These are phyloP conservation scores for Aspergillus floridensis DNA, from an alignment of 2,329 filamentous ascomycete genomes.

Conservation along the genomic window DNA sequence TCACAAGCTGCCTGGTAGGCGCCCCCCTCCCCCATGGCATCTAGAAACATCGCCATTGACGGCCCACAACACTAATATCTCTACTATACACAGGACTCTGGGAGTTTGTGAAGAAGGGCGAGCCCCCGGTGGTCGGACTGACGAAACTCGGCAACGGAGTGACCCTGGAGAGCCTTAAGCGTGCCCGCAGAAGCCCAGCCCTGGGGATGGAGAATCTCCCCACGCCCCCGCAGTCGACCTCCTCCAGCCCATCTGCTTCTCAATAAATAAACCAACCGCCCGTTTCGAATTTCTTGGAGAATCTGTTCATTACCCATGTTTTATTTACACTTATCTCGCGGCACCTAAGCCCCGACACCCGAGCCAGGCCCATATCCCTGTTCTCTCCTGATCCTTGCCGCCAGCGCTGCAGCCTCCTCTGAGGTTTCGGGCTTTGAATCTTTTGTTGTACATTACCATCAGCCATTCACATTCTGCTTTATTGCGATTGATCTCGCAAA, in stretches of 20 bases:
- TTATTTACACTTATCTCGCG: constrained; percentile 10
- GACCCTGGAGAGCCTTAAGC: constrained; percentile 79
- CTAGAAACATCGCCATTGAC: constrained; percentile 3
- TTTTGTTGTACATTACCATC: constrained; percentile 43
- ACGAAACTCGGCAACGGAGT: constrained; percentile 81
- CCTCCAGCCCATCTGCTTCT: constrained; percentile 36
- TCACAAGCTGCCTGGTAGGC: constrained; percentile 86
- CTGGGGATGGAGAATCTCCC: constrained; percentile 31
- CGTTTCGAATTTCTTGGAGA: not conserved
- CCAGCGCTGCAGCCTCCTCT: constrained; percentile 32
- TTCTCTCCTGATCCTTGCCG: constrained; percentile 46
- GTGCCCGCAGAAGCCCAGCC: constrained; percentile 67
- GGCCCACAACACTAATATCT: constrained; percentile 18
- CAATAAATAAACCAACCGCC: constrained; percentile 28
- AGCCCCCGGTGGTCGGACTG: constrained; percentile 83
- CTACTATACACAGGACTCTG: constrained; percentile 51
- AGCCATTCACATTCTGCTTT: constrained; percentile 28
- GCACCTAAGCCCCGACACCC: constrained; percentile 52
- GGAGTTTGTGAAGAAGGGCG: constrained; percentile 92
- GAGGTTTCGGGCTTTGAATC: constrained; percentile 35
- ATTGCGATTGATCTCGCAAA: constrained; percentile 15
- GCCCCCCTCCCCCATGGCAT: not conserved
- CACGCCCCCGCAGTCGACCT: constrained; percentile 32
- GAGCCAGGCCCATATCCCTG: constrained; percentile 57
- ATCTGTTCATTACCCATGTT: constrained; percentile 12